phyloP scores from a whole-genome alignment of 1,284 basidiomycete species.

The Boletus mariae region DNA sequence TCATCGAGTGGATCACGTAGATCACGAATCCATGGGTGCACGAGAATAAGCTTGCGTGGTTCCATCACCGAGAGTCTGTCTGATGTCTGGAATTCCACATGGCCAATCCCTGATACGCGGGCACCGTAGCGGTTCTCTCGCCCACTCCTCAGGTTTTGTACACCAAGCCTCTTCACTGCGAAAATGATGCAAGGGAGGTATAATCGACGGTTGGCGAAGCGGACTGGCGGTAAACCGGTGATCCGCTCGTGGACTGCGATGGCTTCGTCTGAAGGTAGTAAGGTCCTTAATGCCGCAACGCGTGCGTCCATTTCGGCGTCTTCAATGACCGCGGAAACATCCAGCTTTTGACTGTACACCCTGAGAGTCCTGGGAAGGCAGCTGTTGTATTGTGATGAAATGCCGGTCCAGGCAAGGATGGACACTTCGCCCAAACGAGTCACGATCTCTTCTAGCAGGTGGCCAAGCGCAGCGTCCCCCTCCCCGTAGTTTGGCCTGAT shows the following conservation, averaged over 20 bases:
- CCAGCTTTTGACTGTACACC: too few species aligned
- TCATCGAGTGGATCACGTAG: not conserved
- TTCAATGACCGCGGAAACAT: too few species aligned
- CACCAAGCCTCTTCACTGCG: not conserved
- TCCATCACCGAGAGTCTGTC: not conserved
- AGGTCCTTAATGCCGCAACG: too few species aligned
- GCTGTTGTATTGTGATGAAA: too few species aligned
- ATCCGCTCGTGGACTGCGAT: not conserved
- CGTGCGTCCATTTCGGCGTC: too few species aligned
- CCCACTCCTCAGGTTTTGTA: not conserved
- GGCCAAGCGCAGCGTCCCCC: too few species aligned
- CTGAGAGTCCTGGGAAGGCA: too few species aligned
- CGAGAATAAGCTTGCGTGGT: constrained; percentile 5
- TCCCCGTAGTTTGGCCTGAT: too few species aligned
- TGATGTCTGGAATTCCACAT: constrained; percentile 4
- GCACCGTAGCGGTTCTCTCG: not conserved
- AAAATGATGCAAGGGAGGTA: constrained; percentile 7
- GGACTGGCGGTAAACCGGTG: not conserved
- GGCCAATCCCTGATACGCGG: not conserved
- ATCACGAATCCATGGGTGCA: constrained; percentile 10
- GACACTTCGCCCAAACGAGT: too few species aligned
- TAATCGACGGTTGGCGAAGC: constrained; percentile 5
- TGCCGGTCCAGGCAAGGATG: too few species aligned
- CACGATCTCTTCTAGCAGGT: too few species aligned
- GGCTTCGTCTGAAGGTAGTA: not conserved